Evolutionary conservation across 192 early-diverging fungal species (phyloP).

Genomic region (Blastocladiella britannica): DNA sequence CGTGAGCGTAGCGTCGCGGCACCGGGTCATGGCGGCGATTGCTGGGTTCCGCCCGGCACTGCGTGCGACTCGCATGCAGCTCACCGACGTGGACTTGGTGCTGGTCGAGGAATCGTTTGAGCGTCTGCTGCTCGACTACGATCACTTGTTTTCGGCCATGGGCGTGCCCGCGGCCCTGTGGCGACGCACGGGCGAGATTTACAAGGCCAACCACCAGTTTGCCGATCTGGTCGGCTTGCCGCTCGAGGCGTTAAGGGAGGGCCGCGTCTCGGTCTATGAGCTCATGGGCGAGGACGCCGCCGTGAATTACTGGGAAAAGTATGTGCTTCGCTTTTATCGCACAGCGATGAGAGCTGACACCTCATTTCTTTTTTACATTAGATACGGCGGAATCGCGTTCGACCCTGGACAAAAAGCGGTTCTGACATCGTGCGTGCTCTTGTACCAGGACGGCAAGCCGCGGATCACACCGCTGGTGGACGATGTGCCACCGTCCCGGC

Average conservation of each 20-base stretch:
- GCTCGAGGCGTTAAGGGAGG: slow-evolving; percentile 60
- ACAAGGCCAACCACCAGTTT: slow-evolving; percentile 90
- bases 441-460: slow-evolving; percentile 18
- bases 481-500: no score
- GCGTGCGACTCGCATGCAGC: slow-evolving; percentile 59
- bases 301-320: slow-evolving; percentile 89
- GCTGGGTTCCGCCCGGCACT: slow-evolving; percentile 75
- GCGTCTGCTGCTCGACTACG: slow-evolving; percentile 80
- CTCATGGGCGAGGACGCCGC: slow-evolving; percentile 80
- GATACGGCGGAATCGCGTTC: slow-evolving; percentile 94
- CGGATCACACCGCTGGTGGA: no score
- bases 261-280: slow-evolving; percentile 29
- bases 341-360: no score
- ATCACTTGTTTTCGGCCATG: slow-evolving; percentile 83
- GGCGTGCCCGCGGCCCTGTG: slow-evolving; percentile 88
- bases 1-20: slow-evolving; percentile 44
- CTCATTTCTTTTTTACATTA: slow-evolving; percentile 17
- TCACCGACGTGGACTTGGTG: slow-evolving; percentile 85
- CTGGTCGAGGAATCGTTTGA: slow-evolving; percentile 93
- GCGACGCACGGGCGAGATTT: slow-evolving; percentile 91
- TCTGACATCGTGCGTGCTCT: slow-evolving; percentile 72
- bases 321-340: no score
- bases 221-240: slow-evolving; percentile 66
- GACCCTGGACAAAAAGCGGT: slow-evolving; percentile 92
- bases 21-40: slow-evolving; percentile 72